Conservation (phyloP, 225 moss, liverwort and hornwort species). For the Sphagnum contortum region DNA sequence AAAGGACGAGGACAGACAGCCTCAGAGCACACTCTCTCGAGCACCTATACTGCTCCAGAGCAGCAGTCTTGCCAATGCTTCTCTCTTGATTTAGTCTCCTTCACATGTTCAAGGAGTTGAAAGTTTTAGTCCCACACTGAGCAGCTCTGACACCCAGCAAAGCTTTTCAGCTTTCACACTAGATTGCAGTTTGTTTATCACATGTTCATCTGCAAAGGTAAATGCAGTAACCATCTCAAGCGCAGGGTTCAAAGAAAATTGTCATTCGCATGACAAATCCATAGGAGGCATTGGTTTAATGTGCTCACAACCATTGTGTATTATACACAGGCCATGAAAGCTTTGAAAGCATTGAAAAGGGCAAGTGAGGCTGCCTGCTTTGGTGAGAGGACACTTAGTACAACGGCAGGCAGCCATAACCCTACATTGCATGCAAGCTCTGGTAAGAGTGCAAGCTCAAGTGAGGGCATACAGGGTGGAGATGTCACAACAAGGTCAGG, state of each 20-base stretch:
- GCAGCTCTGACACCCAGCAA: slow-evolving; percentile 85
- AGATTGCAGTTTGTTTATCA: slow-evolving; percentile 75
- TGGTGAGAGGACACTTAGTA: slow-evolving; percentile 71
- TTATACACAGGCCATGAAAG: slow-evolving; percentile 57
- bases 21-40: slow-evolving; percentile 1
- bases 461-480: slow-evolving; percentile 71
- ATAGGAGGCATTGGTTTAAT: no score
- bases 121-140: slow-evolving; percentile 59
- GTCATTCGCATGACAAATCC: no score
- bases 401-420: slow-evolving; percentile 79
- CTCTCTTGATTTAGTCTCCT: slow-evolving; percentile 71
- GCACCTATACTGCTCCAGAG: slow-evolving; percentile 99
- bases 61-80: slow-evolving; percentile 94
- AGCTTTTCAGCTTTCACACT: slow-evolving; percentile 56
- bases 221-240: background rate
- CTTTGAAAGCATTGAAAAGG: slow-evolving; percentile 79
- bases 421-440: slow-evolving; percentile 77
- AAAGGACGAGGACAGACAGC: no score
- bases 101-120: slow-evolving; percentile 62
- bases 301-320: no score
- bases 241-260: background rate
- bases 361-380: slow-evolving; percentile 66
- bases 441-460: slow-evolving; percentile 82
- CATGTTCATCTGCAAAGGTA: slow-evolving; percentile 23
- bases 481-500: slow-evolving; percentile 66